A percentile compares a stretch with the other conserved stretches of the same genome.
phyloP scores from a whole-genome alignment of 768 basidiomycete species.

The Leucosporidium scottii region DNA sequence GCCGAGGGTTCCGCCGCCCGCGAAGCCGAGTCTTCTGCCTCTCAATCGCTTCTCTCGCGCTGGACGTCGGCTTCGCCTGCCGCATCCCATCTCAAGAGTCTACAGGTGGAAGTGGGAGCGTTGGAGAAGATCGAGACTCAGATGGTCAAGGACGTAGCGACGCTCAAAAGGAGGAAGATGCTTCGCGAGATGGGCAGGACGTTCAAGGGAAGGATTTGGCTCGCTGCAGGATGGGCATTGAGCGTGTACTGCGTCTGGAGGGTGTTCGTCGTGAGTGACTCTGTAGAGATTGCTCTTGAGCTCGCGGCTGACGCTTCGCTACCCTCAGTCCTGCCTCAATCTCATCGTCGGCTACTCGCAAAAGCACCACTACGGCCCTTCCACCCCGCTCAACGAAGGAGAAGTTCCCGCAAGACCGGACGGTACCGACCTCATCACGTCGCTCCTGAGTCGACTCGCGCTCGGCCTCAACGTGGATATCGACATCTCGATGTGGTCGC shows the following conservation, averaged over 20 bases:
- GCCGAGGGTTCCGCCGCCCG: slow-evolving; percentile 23
- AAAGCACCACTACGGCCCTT: slow-evolving; percentile 4
- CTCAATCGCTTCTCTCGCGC: slow-evolving; percentile 21
- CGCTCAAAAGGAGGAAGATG: slow-evolving; percentile 29
- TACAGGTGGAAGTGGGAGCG: slow-evolving; percentile 34
- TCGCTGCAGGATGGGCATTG: slow-evolving; percentile 32
- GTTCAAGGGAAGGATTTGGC: slow-evolving; percentile 29
- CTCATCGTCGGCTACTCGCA: slow-evolving; percentile 34
- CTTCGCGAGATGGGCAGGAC: slow-evolving; percentile 34
- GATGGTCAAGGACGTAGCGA: slow-evolving; percentile 33
- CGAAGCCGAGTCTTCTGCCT: slow-evolving; percentile 20
- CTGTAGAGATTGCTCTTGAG: background rate
- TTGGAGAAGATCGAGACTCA: slow-evolving; percentile 34
- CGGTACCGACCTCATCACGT: slow-evolving; percentile 32
- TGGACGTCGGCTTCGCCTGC: slow-evolving; percentile 17
- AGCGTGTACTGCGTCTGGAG: slow-evolving; percentile 36
- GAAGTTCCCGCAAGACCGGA: background rate
- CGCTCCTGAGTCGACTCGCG: slow-evolving; percentile 30
- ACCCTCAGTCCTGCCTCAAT: slow-evolving; percentile 32
- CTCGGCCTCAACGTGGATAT: slow-evolving; percentile 31
- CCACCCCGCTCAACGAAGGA: background rate
- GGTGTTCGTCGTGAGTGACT: slow-evolving; percentile 34
- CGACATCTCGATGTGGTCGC: slow-evolving; percentile 36
- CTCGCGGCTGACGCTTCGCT: background rate
- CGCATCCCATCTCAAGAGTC: slow-evolving; percentile 23